phyloP scores from a whole-genome alignment of 23 red algal genomes.

The Cyanidiococcus yangmingshanensis region DNA sequence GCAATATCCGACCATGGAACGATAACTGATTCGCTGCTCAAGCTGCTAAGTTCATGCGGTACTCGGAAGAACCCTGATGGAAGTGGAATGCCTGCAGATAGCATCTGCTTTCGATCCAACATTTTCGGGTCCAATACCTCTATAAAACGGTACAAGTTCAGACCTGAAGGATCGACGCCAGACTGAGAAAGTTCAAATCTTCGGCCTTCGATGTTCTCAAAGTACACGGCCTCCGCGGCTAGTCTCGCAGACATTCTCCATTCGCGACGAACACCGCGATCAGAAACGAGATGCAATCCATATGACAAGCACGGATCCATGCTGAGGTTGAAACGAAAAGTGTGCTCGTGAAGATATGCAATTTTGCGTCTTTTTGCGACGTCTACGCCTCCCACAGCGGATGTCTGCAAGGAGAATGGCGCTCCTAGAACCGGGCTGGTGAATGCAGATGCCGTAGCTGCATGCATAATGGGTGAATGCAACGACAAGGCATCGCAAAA shows the following conservation, averaged over 20 bases:
- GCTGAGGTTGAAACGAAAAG: slow-evolving; percentile 13
- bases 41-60: neutral
- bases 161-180: neutral
- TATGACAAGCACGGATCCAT: slow-evolving; percentile 7
- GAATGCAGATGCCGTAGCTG: neutral
- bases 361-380: neutral
- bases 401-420: neutral
- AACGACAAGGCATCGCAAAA: slow-evolving; percentile 1
- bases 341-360: neutral
- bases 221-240: neutral
- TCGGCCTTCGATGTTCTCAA: neutral
- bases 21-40: neutral
- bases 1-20: neutral
- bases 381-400: neutral
- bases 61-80: neutral
- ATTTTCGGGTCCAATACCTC: neutral
- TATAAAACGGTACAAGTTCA: neutral
- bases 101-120: neutral
- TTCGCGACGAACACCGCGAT: neutral
- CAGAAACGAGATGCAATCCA: neutral
- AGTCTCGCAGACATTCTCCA: neutral
- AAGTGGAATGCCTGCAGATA: neutral
- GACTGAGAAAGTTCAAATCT: neutral
- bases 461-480: slow-evolving; percentile 1
- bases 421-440: neutral